Evolutionary conservation across 2,329 filamentous ascomycete species (phyloP).

Genomic region (Colletotrichum incanum): DNA sequence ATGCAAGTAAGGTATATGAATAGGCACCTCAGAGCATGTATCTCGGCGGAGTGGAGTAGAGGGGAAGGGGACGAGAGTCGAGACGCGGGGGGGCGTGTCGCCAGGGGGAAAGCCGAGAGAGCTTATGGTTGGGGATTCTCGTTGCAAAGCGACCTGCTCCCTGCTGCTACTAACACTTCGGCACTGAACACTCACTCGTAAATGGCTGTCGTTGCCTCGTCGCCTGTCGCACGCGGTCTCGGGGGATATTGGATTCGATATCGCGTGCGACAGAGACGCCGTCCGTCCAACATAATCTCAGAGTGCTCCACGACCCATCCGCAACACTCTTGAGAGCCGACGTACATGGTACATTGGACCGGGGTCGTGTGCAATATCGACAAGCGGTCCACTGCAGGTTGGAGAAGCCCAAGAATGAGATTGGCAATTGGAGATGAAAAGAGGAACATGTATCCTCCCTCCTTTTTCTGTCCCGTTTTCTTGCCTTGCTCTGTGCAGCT

Average conservation of each 20-base stretch:
- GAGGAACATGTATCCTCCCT: slow-evolving; percentile 3
- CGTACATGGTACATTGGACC: neutral
- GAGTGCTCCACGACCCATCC: slow-evolving; percentile 15
- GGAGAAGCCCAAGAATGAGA: slow-evolving; percentile 21
- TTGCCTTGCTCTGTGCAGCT: neutral
- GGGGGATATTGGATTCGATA: slow-evolving; percentile 13
- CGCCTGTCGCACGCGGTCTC: slow-evolving; percentile 2
- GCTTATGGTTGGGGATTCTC: slow-evolving; percentile 22
- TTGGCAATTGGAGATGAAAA: slow-evolving; percentile 24
- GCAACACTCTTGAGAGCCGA: slow-evolving; percentile 15
- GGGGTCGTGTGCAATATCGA: slow-evolving; percentile 15
- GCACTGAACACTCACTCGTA: neutral
- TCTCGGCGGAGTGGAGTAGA: slow-evolving; percentile 4
- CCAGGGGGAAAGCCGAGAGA: slow-evolving; percentile 17
- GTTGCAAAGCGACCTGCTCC: slow-evolving; percentile 11
- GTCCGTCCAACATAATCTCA: slow-evolving; percentile 34
- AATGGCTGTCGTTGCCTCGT: neutral
- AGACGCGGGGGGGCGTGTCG: slow-evolving; percentile 17
- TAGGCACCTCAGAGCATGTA: neutral
- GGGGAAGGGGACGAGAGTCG: neutral
- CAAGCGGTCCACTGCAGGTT: slow-evolving; percentile 18
- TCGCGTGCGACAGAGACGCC: slow-evolving; percentile 33
- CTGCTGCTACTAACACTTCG: neutral
- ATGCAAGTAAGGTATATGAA: slow-evolving; percentile 13
- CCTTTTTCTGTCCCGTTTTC: slow-evolving; percentile 1